A percentile compares a stretch with the other conserved stretches of the same genome.
phyloP scores from a whole-genome alignment of 2,329 filamentous ascomycete genomes.

The Periglandula ipomoeae region DNA sequence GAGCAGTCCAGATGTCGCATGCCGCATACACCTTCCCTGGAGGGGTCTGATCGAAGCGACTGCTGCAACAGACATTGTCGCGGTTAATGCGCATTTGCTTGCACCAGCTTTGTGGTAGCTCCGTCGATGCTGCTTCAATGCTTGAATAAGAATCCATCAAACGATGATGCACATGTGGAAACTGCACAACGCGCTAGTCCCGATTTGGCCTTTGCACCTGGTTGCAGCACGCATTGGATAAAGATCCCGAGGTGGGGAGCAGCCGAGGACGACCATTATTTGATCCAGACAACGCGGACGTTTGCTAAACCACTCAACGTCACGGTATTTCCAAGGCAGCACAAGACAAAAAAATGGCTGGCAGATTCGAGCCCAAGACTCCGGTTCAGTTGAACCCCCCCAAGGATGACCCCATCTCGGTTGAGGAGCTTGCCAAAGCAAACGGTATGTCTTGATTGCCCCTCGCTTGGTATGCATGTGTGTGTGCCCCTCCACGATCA shows the following conservation, averaged over 20 bases:
- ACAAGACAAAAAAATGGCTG: constrained; percentile 34
- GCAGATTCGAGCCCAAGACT: constrained; percentile 69
- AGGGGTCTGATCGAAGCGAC: constrained; percentile 25
- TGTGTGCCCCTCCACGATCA: background rate
- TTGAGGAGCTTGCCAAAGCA: constrained; percentile 69
- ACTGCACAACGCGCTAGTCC: constrained; percentile 6
- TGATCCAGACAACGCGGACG: background rate
- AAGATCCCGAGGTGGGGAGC: constrained; percentile 8
- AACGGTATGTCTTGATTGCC: constrained; percentile 54
- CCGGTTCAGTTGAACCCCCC: constrained; percentile 71
- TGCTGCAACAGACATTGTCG: constrained; percentile 24
- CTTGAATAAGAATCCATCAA: background rate
- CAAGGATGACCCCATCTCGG: constrained; percentile 78
- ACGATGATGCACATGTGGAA: background rate
- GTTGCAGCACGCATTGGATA: constrained; percentile 10
- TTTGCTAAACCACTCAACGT: constrained; percentile 1
- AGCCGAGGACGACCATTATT: background rate
- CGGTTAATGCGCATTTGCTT: background rate
- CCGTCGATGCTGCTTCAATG: background rate
- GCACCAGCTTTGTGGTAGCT: background rate
- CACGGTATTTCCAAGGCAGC: background rate
- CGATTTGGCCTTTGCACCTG: constrained; percentile 8
- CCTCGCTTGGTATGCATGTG: background rate
- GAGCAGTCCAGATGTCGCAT: constrained; percentile 20
- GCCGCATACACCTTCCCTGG: constrained; percentile 20